Conservation (phyloP, 805 yeast species). For the Kuraishia cidri region DNA sequence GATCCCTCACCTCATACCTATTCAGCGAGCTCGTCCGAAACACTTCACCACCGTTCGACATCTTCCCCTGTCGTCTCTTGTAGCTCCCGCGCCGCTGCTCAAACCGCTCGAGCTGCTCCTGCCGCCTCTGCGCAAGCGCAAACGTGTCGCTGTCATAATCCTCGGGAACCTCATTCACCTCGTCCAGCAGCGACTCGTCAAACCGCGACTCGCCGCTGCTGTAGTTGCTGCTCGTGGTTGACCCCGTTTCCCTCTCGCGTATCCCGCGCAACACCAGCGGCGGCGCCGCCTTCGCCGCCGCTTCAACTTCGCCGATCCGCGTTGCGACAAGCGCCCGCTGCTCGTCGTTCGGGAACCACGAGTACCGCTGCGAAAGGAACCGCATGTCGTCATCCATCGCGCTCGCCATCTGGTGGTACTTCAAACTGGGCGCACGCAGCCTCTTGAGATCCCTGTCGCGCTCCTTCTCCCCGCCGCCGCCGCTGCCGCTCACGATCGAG, state of each 20-base stretch:
- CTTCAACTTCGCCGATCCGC: not conserved
- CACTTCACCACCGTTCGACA: slow-evolving; percentile 1
- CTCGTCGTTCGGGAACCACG: slow-evolving; percentile 20
- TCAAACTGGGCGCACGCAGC: slow-evolving; percentile 5
- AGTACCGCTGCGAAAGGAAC: slow-evolving; percentile 11
- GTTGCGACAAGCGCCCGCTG: not conserved
- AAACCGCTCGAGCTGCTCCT: not conserved
- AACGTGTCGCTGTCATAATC: slow-evolving; percentile 17
- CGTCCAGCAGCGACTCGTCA: slow-evolving; percentile 21
- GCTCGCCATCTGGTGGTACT: slow-evolving; percentile 11
- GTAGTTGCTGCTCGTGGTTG: not conserved
- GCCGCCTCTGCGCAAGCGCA: no score
- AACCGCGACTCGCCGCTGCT: no score
- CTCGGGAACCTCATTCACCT: slow-evolving; percentile 24
- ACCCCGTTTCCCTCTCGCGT: not conserved
- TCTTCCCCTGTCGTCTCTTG: no score
- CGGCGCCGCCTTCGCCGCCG: not conserved
- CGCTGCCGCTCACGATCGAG: not conserved
- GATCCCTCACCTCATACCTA: slow-evolving; percentile 12
- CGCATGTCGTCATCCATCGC: slow-evolving; percentile 10
- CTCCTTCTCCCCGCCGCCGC: not conserved
- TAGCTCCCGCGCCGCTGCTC: not conserved
- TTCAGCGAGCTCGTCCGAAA: slow-evolving; percentile 4
- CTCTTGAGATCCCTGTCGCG: no score
- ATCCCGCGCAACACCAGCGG: not conserved